Evolutionary conservation across 129 eudicot species (phyloP).

Genomic region (Flaveria sonorensis): DNA sequence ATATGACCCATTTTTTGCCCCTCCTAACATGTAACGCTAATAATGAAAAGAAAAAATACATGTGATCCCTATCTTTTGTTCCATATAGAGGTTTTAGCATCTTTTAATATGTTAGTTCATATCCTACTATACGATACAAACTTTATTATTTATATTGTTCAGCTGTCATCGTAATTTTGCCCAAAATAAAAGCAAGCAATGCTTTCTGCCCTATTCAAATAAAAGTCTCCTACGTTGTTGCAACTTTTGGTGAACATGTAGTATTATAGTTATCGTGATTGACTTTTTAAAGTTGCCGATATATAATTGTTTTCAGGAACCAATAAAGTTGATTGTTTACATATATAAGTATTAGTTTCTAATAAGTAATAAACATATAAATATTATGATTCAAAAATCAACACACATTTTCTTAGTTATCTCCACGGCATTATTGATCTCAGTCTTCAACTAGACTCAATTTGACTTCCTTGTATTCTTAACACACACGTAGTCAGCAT

Average conservation of each 20-base stretch:
- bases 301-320: background rate
- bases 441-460: background rate
- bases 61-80: background rate
- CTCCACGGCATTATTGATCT: background rate
- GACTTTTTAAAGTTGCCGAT: background rate
- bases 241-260: constrained; percentile 8
- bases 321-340: background rate
- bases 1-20: too few relatives aligned
- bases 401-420: background rate
- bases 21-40: background rate
- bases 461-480: too few relatives aligned
- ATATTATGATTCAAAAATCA: too few relatives aligned
- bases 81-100: background rate
- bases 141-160: background rate
- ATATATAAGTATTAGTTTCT: background rate
- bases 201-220: background rate
- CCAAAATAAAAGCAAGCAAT: background rate
- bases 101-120: background rate
- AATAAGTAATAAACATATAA: background rate
- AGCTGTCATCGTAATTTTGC: background rate
- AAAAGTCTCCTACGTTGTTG: constrained; percentile 13
- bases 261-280: background rate
- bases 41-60: background rate
- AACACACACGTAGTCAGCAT: background rate
- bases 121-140: background rate